Evolutionary conservation across 208 protist genomes (phyloP), one percentile per base, ranked within the genome.

Genomic region (Crithidia expoeki): DNA sequence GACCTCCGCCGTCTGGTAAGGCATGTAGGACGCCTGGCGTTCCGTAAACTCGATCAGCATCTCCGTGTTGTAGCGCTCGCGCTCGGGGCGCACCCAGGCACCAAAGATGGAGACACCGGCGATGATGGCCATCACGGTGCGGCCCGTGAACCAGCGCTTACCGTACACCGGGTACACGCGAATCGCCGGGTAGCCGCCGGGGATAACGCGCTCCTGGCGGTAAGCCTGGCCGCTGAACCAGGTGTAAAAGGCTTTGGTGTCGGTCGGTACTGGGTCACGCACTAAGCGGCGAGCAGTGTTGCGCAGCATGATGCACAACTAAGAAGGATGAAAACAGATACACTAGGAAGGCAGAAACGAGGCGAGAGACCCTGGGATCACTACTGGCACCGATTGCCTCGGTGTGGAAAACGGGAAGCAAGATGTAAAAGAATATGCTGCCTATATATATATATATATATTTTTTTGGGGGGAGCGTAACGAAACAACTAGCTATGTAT

Each of bases 211-310:
- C 76, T 96, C 87, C 79, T 96, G 90, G 36, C 92, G 91, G 68
- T 96, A 95, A 33, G 94, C 90, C 76, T 96, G 91, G 17, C 88
- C 83, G 69, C 90, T 95, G 59, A 94, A 96, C 91, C 89, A 94
- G 12, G 88, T 89, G 75, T 94, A 95, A 71, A 94, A 95, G 14
- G 89, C 86, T 74, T 95, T 94, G 40, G 86, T 94, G 73, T 96
- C 92, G 14, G 82, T 89, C 23, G 87, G 88, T 16, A 96, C 89
- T 14, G 92, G 92, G 72, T 94, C 84, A 32, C 90, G 88, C 65
- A 96, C 89, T n/a, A 94, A 62, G 33, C 83, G 78, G 51, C 61
- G 61, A 44, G 50, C 28, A 16, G 81, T 94, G 11, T 57, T 63
- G 38, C 77, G 81, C 53, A 95, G 36, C 92, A 94, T 94, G 28